A percentile compares a stretch with the other conserved stretches of the same genome.
These are phyloP conservation scores for Polysphondylium violaceum DNA, from an alignment of 78 protist genomes.

Conservation along the genomic window DNA sequence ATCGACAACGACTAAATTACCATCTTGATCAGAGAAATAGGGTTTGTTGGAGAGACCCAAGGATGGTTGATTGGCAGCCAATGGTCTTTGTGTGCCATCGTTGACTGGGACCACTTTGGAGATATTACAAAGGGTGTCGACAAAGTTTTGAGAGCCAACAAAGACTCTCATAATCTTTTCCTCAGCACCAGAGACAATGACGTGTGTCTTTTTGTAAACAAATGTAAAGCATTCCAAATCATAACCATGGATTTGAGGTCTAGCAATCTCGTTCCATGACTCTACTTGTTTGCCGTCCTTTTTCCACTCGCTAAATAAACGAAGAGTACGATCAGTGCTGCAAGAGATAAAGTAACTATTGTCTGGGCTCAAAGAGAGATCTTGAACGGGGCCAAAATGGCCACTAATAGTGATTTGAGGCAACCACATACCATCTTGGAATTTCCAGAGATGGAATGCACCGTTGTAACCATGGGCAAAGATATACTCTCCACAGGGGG, in stretches of 20 bases:
- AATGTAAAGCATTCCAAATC: slow-evolving; percentile 78
- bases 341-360: slow-evolving; percentile 36
- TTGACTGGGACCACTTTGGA: slow-evolving; percentile 2
- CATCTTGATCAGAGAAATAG: slow-evolving; percentile 53
- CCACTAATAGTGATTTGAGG: slow-evolving; percentile 64
- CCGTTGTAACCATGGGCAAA: slow-evolving; percentile 84
- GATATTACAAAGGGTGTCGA: slow-evolving; percentile 67
- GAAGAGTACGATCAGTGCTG: slow-evolving; percentile 55
- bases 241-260: slow-evolving; percentile 85
- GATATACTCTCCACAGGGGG: slow-evolving; percentile 41
- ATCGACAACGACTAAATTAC: background rate
- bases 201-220: slow-evolving; percentile 48
- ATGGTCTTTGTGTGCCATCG: slow-evolving; percentile 54
- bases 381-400: slow-evolving; percentile 82
- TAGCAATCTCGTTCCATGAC: slow-evolving; percentile 71
- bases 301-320: slow-evolving; percentile 63
- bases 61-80: slow-evolving; percentile 82
- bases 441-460: slow-evolving; percentile 78
- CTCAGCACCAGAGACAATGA: slow-evolving; percentile 77
- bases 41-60: slow-evolving; percentile 85
- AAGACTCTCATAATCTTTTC: slow-evolving; percentile 82
- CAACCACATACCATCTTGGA: slow-evolving; percentile 2
- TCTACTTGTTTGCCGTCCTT: background rate
- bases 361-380: slow-evolving; percentile 63
- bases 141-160: slow-evolving; percentile 81